Evolutionary conservation across 2,329 filamentous ascomycete species (phyloP).

Genomic region (Colletotrichum higginsianum): DNA sequence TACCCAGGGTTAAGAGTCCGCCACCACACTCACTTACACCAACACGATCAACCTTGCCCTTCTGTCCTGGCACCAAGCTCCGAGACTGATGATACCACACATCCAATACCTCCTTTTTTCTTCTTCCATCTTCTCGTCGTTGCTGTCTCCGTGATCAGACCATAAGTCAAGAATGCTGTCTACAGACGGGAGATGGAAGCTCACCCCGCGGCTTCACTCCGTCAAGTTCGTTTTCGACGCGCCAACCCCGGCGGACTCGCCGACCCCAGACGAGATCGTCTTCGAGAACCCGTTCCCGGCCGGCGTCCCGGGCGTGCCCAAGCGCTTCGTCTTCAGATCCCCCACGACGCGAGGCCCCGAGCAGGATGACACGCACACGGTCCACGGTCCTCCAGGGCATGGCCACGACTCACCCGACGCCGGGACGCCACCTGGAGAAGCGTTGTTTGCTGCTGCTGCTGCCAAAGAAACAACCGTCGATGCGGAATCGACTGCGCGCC

Average conservation of each 20-base stretch:
- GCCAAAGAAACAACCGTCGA: too few relatives aligned
- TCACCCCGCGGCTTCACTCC: slow-evolving; percentile 27
- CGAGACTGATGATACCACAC: neutral
- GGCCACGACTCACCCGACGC: neutral
- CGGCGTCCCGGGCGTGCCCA: slow-evolving; percentile 12
- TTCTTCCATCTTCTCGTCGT: too few relatives aligned
- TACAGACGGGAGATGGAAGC: slow-evolving; percentile 20
- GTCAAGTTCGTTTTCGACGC: slow-evolving; percentile 36
- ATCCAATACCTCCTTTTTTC: too few relatives aligned
- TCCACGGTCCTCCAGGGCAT: too few relatives aligned
- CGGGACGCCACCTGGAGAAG: too few relatives aligned
- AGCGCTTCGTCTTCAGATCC: slow-evolving; percentile 15
- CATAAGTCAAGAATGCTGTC: slow-evolving; percentile 15
- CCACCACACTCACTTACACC: neutral
- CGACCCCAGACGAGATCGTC: slow-evolving; percentile 21
- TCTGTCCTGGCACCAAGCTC: neutral
- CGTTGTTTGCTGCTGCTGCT: neutral
- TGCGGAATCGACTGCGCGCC: neutral
- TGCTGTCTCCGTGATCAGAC: neutral
- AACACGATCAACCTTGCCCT: neutral
- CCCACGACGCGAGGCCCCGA: neutral
- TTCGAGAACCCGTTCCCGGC: slow-evolving; percentile 30
- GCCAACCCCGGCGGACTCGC: neutral
- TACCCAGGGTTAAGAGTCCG: too few relatives aligned
- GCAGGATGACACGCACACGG: neutral